phyloP scores from a whole-genome alignment of 345 rosid genomes.

The Eucalyptus fibrosa region DNA sequence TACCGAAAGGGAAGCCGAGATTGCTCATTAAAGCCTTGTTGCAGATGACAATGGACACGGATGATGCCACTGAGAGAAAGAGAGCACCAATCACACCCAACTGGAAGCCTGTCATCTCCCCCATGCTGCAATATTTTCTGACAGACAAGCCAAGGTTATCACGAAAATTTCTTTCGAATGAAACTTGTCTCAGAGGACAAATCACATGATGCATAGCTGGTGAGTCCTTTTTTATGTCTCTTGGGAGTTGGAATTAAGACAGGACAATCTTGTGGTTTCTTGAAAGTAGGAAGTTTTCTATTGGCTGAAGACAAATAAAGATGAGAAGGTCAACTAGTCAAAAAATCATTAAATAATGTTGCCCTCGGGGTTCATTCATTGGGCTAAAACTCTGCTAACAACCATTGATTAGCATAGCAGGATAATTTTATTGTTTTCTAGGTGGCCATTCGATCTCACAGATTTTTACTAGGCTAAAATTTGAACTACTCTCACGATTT shows the following conservation, averaged over 20 bases:
- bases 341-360: not conserved
- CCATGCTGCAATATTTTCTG: constrained; percentile 26
- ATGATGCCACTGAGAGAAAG: constrained; percentile 92
- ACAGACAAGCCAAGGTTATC: not conserved
- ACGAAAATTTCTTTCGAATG: not conserved
- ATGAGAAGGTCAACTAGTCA: not conserved
- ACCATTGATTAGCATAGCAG: not conserved
- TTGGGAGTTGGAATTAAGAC: not conserved
- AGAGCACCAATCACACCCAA: constrained; percentile 87
- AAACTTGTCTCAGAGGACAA: not conserved
- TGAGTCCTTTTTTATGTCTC: not conserved
- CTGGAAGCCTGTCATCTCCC: constrained; percentile 81
- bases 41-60: constrained; percentile 98
- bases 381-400: not conserved
- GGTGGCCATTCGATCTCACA: not conserved
- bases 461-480: not conserved
- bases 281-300: not conserved
- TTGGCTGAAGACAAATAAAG: not conserved
- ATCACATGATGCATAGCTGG: not conserved
- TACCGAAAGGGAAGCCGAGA: constrained; percentile 99
- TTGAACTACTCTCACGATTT: not conserved
- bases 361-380: not conserved
- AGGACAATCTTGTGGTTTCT: not conserved
- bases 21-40: constrained; percentile 99
- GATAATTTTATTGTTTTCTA: not conserved